Base-by-base conservation (phyloP, 495 filamentous ascomycete genomes). In the Corynascus novoguineensis region DNA sequence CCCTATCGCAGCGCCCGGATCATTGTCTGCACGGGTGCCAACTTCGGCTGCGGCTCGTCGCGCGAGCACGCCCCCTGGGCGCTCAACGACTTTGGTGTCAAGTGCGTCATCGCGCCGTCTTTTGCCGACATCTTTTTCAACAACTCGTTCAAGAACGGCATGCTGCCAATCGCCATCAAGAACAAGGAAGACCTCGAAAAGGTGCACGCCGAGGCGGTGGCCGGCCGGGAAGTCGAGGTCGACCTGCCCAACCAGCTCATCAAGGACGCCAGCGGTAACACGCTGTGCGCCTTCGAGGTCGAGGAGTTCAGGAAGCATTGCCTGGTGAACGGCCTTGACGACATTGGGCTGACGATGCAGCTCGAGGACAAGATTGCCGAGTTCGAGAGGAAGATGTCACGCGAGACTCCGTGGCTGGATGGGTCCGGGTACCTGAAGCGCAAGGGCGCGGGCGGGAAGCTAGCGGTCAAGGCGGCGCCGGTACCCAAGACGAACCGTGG, bases 91-190 rank as follows among this genome's bases (percentile, higher is more conserved):
- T 97, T 97, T 64, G 93, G 93, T 56, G 93, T 98, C 75, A 89
- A 86, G 65, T 91, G 87, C 68, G 80, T 97, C 60, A 95, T 97
- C 62, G 93, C 92, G 1, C 89, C 91, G 11, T 89, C 85, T 15
- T 98, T 88, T 65, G 92, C 90, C 57, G 93, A 98, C 67, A 98
- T 98, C 73, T 97, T 97, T 83, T 95, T 91, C 83, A 98, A 97
- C 82, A 98, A 98, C 77, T 95, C 89, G 17, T 97, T 97, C 83
- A 98, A 98, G 81, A 98, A 98, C 75, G 93, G 92, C 73, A 98
- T 98, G 93, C 81, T 98, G 35, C 92, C 92, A 25, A 81, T 97
- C 60, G 73, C 79, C 35, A 87, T 98, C 69, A 75, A 78, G 32
- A 81, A 92, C 69, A 68, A 83, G 45, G 79, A 63, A 9, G 82